Evolutionary conservation across 2,329 filamentous ascomycete genomes (phyloP), one percentile per base, ranked within the genome.

Genomic region (Colletotrichum horii): DNA sequence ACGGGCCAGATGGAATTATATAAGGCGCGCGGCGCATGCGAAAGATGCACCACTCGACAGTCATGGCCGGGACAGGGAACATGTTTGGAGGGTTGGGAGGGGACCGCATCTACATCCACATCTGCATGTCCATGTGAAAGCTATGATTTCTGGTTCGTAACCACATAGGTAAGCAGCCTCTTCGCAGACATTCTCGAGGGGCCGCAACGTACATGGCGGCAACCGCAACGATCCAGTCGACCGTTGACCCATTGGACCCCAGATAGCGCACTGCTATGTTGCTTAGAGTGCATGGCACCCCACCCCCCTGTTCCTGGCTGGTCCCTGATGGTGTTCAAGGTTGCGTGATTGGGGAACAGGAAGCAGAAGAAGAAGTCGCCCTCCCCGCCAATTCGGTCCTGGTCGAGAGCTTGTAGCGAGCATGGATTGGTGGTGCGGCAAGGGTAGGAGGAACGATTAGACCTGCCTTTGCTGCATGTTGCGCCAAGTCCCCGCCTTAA

Each of bases 131-230:
- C 62, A 75, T 76, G 73, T 38, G 58, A 72, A 66, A 72, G 69
- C 69, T 62, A 56, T 55, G 14, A 58, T 36, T 55, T 67, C 56
- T 73, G 74, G 70, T 73, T 69, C 56, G 48, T 67, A 66, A 72
- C 30, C 71, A 74, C 58, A 67, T 71, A 73, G 64, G 74, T 76
- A 76, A 76, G 74, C 74, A 76, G 71, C 56, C 65, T 65, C 38
- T 24, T 68, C 69, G 58, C 56, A 73, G 69, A 72, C 64, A 26
- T 48, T 52, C 52, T 69, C 58, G 24, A 48, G 56, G 56, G 56
- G 48, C 58, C 34, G 34, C 74, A 26, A 68, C 58, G 64, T 69
- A 56, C 70, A 73, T 30, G 52, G 67, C 38, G 36, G 69, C 38
- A 72, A 67, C 32, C 6, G 38, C 72, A 75, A 62, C 55, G 34